Conservation (phyloP, 306 rosid species). For the Vigna nakashimae region DNA sequence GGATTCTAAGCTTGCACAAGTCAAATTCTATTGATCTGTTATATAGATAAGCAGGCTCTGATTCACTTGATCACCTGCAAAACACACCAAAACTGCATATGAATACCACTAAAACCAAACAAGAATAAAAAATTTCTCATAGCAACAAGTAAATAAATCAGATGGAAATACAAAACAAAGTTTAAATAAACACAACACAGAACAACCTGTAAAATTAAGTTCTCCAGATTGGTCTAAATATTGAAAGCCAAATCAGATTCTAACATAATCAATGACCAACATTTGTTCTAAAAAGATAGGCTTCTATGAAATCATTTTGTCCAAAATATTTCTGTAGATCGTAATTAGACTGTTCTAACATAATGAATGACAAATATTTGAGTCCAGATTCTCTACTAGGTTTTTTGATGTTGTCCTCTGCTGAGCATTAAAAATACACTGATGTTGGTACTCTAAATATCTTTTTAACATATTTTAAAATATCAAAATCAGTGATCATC, state of each 20-base stretch:
- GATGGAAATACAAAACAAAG: neutral
- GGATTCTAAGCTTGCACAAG: conserved; percentile 88
- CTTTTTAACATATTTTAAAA: too few species aligned
- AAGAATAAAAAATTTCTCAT: neutral
- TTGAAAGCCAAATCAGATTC: neutral
- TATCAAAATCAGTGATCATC: too few species aligned
- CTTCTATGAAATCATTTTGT: neutral
- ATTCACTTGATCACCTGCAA: conserved; percentile 57
- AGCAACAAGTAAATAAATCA: neutral
- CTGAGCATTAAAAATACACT: too few species aligned
- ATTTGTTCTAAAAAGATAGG: neutral
- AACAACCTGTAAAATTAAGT: neutral
- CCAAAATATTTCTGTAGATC: neutral
- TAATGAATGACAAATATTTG: too few species aligned
- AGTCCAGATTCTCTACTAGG: too few species aligned
- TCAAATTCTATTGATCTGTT: conserved; percentile 48
- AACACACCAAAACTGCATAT: conserved; percentile 40
- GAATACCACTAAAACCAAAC: neutral
- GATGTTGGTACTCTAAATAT: too few species aligned
- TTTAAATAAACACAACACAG: neutral
- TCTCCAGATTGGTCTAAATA: neutral
- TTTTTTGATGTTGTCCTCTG: too few species aligned
- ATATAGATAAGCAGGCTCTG: conserved; percentile 40
- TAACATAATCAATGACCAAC: neutral
- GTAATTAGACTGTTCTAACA: neutral